A percentile compares a stretch with the other conserved stretches of the same genome.
Evolutionary conservation across 208 protist species (phyloP).

Genomic region (Balamuthia mandrillaris): DNA sequence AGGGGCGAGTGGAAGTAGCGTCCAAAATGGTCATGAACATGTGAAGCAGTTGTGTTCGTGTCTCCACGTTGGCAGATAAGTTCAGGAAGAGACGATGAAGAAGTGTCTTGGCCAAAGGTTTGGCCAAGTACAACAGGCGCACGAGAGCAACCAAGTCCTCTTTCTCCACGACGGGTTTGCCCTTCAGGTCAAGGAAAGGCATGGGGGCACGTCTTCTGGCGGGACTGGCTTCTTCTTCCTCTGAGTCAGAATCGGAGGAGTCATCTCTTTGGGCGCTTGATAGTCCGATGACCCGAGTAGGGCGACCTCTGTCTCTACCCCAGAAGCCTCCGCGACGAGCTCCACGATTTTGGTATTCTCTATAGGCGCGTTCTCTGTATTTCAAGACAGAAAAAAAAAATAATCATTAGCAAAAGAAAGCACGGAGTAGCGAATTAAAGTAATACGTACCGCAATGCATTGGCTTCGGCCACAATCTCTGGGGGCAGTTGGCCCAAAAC

Average conservation of each 20-base stretch:
- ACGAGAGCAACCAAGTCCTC: conserved; percentile 4
- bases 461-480: conserved; percentile 81
- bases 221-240: no score
- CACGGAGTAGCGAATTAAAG: no score
- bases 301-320: not conserved
- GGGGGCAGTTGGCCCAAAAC: conserved; percentile 72
- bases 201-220: not conserved
- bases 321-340: not conserved
- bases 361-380: not conserved
- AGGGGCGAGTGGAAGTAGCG: not conserved
- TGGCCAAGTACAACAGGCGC: conserved; percentile 37
- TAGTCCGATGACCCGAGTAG: no score
- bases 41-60: conserved; percentile 26
- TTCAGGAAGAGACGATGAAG: conserved; percentile 39
- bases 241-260: no score
- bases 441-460: conserved; percentile 67
- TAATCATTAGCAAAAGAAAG: no score
- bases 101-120: conserved; percentile 31
- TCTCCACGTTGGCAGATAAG: conserved; percentile 16
- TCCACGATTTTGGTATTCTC: conserved; percentile 9
- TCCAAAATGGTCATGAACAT: conserved; percentile 25
- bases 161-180: not conserved
- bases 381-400: no score
- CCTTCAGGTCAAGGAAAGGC: not conserved
- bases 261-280: no score